Evolutionary conservation across 1,284 basidiomycete species (phyloP).

Genomic region (Microbotryum violaceum): DNA sequence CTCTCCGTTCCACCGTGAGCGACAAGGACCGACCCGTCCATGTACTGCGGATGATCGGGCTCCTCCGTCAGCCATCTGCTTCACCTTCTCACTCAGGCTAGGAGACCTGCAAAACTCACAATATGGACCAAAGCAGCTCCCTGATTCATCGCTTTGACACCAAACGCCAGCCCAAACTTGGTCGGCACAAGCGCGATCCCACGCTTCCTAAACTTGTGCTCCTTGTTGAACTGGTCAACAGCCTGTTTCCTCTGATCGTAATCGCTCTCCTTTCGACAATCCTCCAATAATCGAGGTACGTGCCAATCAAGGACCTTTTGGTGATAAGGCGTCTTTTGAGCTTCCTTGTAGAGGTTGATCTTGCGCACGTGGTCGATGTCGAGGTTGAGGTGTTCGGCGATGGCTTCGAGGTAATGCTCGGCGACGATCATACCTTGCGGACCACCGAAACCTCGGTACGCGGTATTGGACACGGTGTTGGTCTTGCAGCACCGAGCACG

Average conservation of each 20-base stretch:
- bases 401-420: conserved; percentile 38
- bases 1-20: conserved; percentile 40
- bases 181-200: conserved; percentile 40
- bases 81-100: too few species aligned
- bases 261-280: conserved; percentile 35
- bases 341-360: conserved; percentile 40
- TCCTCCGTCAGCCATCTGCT: too few species aligned
- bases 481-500: conserved; percentile 40
- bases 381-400: conserved; percentile 38
- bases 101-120: conserved; percentile 10
- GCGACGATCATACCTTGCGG: conserved; percentile 42
- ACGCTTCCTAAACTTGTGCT: conserved; percentile 40
- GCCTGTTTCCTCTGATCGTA: conserved; percentile 35
- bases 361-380: conserved; percentile 39
- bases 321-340: conserved; percentile 40
- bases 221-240: conserved; percentile 39
- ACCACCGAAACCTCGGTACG: conserved; percentile 41
- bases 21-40: conserved; percentile 38
- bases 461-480: conserved; percentile 43
- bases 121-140: conserved; percentile 40
- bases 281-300: conserved; percentile 37
- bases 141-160: conserved; percentile 40
- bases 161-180: conserved; percentile 37
- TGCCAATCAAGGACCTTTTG: conserved; percentile 41
- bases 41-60: conserved; percentile 10